phyloP scores from a whole-genome alignment of 208 protist genomes.

The Crithidia fasciculata region DNA sequence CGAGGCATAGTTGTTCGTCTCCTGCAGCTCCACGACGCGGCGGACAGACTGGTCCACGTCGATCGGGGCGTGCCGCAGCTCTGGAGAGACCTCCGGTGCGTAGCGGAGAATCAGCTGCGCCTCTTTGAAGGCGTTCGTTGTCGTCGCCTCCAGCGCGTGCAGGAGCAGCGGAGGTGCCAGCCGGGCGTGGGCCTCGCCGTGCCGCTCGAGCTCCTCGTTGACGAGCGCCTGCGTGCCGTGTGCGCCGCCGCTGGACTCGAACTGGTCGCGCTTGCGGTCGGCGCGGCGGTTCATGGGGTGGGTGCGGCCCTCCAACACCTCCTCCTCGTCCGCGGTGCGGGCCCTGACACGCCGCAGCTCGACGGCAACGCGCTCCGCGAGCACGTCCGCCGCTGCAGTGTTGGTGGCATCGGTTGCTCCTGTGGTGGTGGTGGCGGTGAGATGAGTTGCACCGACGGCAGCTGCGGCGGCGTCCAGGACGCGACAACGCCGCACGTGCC shows the following conservation, averaged over 20 bases:
- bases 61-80: constrained; percentile 58
- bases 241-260: constrained; percentile 78
- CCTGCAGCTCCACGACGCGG: constrained; percentile 81
- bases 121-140: constrained; percentile 81
- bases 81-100: constrained; percentile 55
- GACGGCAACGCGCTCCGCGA: constrained; percentile 15
- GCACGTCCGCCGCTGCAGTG: neutral
- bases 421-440: neutral
- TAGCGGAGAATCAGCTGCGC: constrained; percentile 88
- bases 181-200: constrained; percentile 31
- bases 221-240: constrained; percentile 72
- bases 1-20: constrained; percentile 86
- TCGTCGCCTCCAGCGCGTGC: constrained; percentile 52
- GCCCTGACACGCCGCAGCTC: constrained; percentile 42
- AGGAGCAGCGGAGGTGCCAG: constrained; percentile 74
- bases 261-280: constrained; percentile 71
- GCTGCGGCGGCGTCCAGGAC: constrained; percentile 17
- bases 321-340: constrained; percentile 56
- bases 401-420: neutral
- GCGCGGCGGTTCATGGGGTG: constrained; percentile 76
- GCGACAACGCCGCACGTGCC: constrained; percentile 30
- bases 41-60: constrained; percentile 87
- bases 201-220: constrained; percentile 65
- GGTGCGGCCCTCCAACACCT: constrained; percentile 46
- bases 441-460: neutral